Evolutionary conservation across 2,329 filamentous ascomycete species (phyloP).

Genomic region (Xylaria sp.): DNA sequence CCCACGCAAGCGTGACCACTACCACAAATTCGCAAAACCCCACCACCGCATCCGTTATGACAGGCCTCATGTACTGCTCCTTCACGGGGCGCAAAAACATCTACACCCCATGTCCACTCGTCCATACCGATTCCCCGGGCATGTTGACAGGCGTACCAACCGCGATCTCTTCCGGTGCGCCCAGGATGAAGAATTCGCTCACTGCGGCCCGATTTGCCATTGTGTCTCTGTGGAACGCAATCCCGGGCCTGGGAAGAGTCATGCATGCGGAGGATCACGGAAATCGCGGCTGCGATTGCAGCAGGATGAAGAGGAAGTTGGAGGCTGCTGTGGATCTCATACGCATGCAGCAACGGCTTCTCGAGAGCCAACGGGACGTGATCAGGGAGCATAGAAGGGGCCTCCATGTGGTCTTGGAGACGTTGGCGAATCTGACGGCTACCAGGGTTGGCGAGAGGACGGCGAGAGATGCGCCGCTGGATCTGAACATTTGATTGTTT

Average conservation of each 20-base stretch:
- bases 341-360: conserved; percentile 33
- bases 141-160: conserved; percentile 31
- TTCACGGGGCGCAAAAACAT: conserved; percentile 33
- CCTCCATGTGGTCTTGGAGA: conserved; percentile 22
- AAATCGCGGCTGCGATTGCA: conserved; percentile 19
- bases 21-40: neutral
- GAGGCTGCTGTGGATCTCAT: conserved; percentile 22
- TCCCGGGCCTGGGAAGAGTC: neutral
- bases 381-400: conserved; percentile 28
- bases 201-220: conserved; percentile 8
- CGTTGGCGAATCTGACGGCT: conserved; percentile 17
- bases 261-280: conserved; percentile 1
- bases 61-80: conserved; percentile 41
- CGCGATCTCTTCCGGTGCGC: conserved; percentile 10
- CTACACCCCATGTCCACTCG: conserved; percentile 38
- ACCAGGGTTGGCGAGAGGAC: neutral
- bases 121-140: conserved; percentile 17
- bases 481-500: conserved; percentile 26
- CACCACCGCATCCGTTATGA: conserved; percentile 25
- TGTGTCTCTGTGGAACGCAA: conserved; percentile 31
- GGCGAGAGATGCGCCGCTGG: neutral
- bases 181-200: conserved; percentile 34
- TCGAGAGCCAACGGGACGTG: conserved; percentile 31
- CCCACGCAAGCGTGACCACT: neutral
- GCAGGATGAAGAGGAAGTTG: conserved; percentile 18